Evolutionary conservation across 352 stramenopile genomes (phyloP), one percentile per base, ranked within the genome.

Genomic region (Pythium scleroteichum): DNA sequence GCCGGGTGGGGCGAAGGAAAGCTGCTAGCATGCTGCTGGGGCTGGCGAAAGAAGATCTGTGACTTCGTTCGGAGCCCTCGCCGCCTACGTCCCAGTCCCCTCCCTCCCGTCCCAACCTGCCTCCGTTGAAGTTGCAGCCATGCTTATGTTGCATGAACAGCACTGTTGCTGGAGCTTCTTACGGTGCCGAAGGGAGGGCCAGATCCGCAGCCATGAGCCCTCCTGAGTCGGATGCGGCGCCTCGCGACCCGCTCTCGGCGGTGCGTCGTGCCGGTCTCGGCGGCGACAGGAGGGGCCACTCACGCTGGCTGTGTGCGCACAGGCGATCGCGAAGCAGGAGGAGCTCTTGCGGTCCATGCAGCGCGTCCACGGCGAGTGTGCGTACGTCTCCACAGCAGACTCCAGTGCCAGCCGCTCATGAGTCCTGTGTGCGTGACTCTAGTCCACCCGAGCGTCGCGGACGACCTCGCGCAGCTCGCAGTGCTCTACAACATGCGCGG

Each of bases 401-500:
- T 23, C 6, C 59, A 20, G 44, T 51, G 26, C 16, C 6, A 12
- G 7, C 7, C 13, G 9, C 13, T 64, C 29, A n/a, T n/a, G n/a
- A n/a, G n/a, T n/a, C n/a, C n/a, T n/a, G n/a, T n/a, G n/a, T n/a
- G n/a, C n/a, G n/a, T n/a, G n/a, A n/a, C n/a, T n/a, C 0, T 51
- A 92, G 82, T 92, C 54, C 66, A 86, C 39, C 51, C 35, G 13
- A 64, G 54, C 7, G 64, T 90, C 17, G 84, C 79, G n/a, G 78
- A 90, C 46, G 72, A 90, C 35, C 71, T 92, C 27, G 76, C 73
- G 52, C 79, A 92, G 59, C 68, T 90, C 32, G 78, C 78, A 33
- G 59, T 87, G 51, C 78, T 90, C 57, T 84, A 75, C 66, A 85
- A 78, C 56, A 90, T 92, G 78, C 77, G 76, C 41, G 77, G 82